Base-by-base conservation (phyloP, 495 filamentous ascomycete genomes). In the Extremus antarcticus region DNA sequence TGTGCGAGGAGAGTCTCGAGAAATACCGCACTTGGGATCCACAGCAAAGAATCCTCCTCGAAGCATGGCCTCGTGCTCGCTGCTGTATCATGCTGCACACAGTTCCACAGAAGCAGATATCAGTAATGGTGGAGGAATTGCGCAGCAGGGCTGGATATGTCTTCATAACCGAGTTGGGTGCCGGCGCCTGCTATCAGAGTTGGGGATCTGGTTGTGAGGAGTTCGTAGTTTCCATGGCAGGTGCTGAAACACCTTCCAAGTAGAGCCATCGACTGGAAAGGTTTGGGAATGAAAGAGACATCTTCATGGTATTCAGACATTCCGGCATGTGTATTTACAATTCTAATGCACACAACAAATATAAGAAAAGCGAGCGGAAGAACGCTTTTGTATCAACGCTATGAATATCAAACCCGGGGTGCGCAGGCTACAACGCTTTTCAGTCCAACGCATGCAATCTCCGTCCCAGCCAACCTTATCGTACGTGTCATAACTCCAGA, bases 1-100 rank as follows among this genome's bases (percentile, higher is more conserved):
- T 43, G 21, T 43, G 32, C 51, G 51, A 53, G 51, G 51, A 53
- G 24, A 22, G 24, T 17, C 40, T 39, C 10, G 29, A 45, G 21
- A 25, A 38, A 25, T 53, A 43, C 40, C 20, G 20, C 35, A 24
- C 13, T 38, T 43, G 25, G 35, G 24, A 10, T 16, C 15, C 23
- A 10, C n/a, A 43, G 17, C n/a, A 53, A 43, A 13, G 23, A 24
- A 17, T 20, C 21, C 4, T 10, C 13, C 3, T 43, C 10, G 17
- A 43, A 19, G n/a, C 25, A 20, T 45, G 19, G n/a, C n/a, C 25
- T 24, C 51, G 40, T 13, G 9, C 51, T 13, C 51, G 45, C 4
- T 21, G 32, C 38, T 39, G 51, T 38, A 43, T 43, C 8, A 53
- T 53, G 8, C 10, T 53, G 8, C 40, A 39, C 38, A 43, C 24